Evolutionary conservation across 2,329 filamentous ascomycete genomes (phyloP).

Genomic region (Colletotrichum cuscutae): DNA sequence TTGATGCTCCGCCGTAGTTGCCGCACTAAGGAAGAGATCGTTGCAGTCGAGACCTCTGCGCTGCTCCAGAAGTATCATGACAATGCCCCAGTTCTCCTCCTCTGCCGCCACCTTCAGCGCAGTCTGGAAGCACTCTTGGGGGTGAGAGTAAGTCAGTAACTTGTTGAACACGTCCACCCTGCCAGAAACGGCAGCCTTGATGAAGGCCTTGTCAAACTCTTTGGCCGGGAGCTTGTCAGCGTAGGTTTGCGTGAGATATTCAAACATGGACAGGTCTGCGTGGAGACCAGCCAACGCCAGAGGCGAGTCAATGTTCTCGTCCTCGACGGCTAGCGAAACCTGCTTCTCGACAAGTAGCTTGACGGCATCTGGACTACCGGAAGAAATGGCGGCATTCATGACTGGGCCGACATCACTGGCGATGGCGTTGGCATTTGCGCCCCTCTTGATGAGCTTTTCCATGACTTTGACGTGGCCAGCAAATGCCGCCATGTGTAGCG

Average conservation of each 20-base stretch:
- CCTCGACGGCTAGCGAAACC: constrained; percentile 47
- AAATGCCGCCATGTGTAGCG: constrained; percentile 51
- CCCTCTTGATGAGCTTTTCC: constrained; percentile 49
- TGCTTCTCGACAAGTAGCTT: constrained; percentile 50
- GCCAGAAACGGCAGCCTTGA: constrained; percentile 50
- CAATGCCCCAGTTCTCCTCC: constrained; percentile 51
- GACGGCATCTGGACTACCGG: constrained; percentile 52
- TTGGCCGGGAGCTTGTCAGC: constrained; percentile 48
- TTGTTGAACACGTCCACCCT: constrained; percentile 52
- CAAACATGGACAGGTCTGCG: constrained; percentile 52
- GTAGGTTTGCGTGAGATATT: constrained; percentile 52
- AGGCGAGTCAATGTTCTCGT: constrained; percentile 44
- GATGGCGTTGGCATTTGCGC: constrained; percentile 49
- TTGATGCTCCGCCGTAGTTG: constrained; percentile 45
- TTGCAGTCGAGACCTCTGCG: constrained; percentile 47
- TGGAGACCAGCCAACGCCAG: constrained; percentile 50
- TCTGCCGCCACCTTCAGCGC: constrained; percentile 46
- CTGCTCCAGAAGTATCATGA: constrained; percentile 46
- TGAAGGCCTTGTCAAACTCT: constrained; percentile 51
- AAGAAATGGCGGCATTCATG: constrained; percentile 53
- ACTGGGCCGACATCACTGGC: constrained; percentile 44
- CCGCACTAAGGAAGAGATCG: constrained; percentile 45
- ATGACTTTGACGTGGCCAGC: constrained; percentile 52
- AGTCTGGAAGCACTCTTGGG: constrained; percentile 43
- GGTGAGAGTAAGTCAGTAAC: constrained; percentile 48